A percentile compares a stretch with the other conserved stretches of the same genome.
Evolutionary conservation across 495 filamentous ascomycete genomes (phyloP).

Genomic region (Talaromyces proteolyticus): DNA sequence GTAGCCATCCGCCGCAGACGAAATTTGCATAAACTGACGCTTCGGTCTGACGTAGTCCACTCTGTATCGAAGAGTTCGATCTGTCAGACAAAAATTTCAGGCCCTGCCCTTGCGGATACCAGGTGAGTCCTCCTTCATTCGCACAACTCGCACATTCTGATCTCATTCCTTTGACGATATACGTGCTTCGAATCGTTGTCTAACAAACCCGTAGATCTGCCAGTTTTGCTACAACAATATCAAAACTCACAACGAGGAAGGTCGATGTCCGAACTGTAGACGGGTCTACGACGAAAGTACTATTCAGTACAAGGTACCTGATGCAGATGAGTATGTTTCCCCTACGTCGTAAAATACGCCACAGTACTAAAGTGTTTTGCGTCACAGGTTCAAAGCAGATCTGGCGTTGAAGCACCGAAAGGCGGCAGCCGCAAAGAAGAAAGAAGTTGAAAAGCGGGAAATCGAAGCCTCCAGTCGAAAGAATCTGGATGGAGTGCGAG

Average conservation of each 20-base stretch:
- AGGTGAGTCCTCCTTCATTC: conserved; percentile 51
- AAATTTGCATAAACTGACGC: conserved; percentile 10
- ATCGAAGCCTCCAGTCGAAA: conserved; percentile 92
- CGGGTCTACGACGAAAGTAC: conserved; percentile 92
- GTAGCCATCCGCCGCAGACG: not conserved
- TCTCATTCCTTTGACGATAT: not conserved
- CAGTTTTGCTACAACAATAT: conserved; percentile 99
- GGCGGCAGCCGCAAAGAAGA: conserved; percentile 83
- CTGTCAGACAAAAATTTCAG: conserved; percentile 95
- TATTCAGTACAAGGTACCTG: conserved; percentile 91
- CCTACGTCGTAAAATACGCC: not conserved
- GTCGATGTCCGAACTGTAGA: conserved; percentile 92
- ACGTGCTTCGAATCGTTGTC: not conserved
- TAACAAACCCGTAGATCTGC: conserved; percentile 63
- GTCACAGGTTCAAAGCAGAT: conserved; percentile 69
- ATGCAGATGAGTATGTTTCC: conserved; percentile 77
- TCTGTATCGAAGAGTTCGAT: conserved; percentile 99
- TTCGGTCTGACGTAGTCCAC: conserved; percentile 51
- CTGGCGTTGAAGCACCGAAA: conserved; percentile 86
- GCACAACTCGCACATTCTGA: not conserved
- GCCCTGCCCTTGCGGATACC: conserved; percentile 96
- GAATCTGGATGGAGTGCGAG: conserved; percentile 87
- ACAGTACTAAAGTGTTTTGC: not conserved
- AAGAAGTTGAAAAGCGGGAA: conserved; percentile 92
- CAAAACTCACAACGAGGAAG: conserved; percentile 84